Evolutionary conservation across 2,329 filamentous ascomycete species (phyloP), one percentile per base, ranked within the genome.

Genomic region (Paramyrothecium roridum): DNA sequence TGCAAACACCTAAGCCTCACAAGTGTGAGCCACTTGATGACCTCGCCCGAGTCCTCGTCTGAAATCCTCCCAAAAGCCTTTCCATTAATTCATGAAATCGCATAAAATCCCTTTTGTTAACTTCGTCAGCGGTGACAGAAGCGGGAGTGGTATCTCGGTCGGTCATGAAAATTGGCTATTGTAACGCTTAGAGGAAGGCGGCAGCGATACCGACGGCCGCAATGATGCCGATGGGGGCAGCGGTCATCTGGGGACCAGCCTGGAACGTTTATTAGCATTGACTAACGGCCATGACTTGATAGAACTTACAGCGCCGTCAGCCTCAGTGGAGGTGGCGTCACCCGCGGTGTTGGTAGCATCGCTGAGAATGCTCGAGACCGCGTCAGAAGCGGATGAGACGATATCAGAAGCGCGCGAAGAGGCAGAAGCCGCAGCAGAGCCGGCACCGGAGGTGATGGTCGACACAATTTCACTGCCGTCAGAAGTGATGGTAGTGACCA

Each of bases 181-280:
- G 26, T 10, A 10, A 54, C 26, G 59, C 60, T 76, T 78, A 82
- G 56, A 82, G 73, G 56, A 82, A 68, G 57, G 80, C 63, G 58
- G 72, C 76, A 45, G 76, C 79, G 48, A 82, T 56, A 64, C 79
- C 80, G 20, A 77, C 79, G 21, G 76, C 79, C 52, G 77, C 79
- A 45, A 82, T 57, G 50, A 81, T 59, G 55, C 78, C 80, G 26
- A 67, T 65, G 21, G 78, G 77, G 40, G 73, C 78, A 55, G 73
- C 76, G 50, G 79, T 80, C 63, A 70, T 68, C 56, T 76, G 71
- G 46, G 76, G 67, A 52, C 59, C 55, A 34, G 59, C 67, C 71
- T 73, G 47, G 2, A 33, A 37, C 1, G n/a, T n/a, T n/a, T n/a
- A 37, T 19, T 49, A 65, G 54, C 63, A 56, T 34, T 13, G 34